Evolutionary conservation across 2,329 filamentous ascomycete genomes (phyloP).

Genomic region (Aspergillus fructus): DNA sequence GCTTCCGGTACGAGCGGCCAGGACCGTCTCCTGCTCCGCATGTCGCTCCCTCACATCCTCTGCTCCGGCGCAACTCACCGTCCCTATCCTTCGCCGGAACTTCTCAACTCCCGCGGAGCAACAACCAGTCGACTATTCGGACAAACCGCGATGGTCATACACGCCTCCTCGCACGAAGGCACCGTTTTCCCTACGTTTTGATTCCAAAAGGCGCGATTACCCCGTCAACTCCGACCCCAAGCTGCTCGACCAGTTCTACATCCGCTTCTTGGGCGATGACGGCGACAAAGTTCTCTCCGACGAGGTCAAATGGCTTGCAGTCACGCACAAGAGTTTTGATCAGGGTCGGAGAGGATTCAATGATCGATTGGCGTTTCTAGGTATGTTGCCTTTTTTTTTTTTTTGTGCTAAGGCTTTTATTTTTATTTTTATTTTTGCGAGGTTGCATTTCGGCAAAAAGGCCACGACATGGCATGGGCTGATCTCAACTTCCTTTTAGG

Average conservation of each 20-base stretch:
- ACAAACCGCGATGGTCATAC: slow-evolving; percentile 66
- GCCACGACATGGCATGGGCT: not conserved
- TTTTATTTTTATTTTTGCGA: not conserved
- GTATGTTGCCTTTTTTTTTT: slow-evolving; percentile 48
- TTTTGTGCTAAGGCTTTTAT: not conserved
- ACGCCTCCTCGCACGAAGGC: slow-evolving; percentile 71
- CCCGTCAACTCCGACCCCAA: slow-evolving; percentile 72
- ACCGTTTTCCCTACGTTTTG: slow-evolving; percentile 51
- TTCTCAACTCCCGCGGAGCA: slow-evolving; percentile 31
- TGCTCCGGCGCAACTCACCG: slow-evolving; percentile 16
- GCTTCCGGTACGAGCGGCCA: slow-evolving; percentile 43
- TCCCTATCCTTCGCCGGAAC: slow-evolving; percentile 23
- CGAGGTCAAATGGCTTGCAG: slow-evolving; percentile 92
- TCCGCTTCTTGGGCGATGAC: slow-evolving; percentile 68
- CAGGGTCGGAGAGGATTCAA: slow-evolving; percentile 93
- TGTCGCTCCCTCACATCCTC: slow-evolving; percentile 27
- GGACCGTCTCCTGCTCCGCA: slow-evolving; percentile 32
- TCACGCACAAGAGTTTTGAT: slow-evolving; percentile 98
- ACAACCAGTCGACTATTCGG: slow-evolving; percentile 29
- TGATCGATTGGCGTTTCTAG: slow-evolving; percentile 84
- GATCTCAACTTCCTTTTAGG: slow-evolving; percentile 41
- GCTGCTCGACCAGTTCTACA: slow-evolving; percentile 75
- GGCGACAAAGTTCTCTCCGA: slow-evolving; percentile 76
- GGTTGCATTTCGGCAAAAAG: not conserved
- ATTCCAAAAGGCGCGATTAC: slow-evolving; percentile 47